A percentile compares a stretch with the other conserved stretches of the same genome.
Conservation (phyloP, 805 yeast species). For the Metschnikowia lachancei region DNA sequence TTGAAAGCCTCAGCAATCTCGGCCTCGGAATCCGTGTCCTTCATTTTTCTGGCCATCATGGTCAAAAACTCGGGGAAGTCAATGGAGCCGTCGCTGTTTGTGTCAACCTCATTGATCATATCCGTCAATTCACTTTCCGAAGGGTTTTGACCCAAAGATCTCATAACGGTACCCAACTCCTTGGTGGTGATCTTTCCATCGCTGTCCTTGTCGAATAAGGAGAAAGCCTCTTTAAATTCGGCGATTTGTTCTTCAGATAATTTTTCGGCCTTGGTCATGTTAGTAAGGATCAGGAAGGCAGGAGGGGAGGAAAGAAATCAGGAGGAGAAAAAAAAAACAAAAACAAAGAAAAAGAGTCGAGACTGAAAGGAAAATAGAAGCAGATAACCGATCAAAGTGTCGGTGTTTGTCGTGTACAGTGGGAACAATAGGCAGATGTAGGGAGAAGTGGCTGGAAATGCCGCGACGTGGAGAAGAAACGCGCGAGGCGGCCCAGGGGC, state of each 20-base stretch:
- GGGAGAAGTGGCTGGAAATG: not conserved
- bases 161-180: conserved; percentile 97
- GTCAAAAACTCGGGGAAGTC: conserved; percentile 50
- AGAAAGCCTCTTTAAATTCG: conserved; percentile 96
- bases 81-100: conserved; percentile 81
- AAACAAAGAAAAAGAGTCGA: not conserved
- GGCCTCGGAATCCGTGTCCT: conserved; percentile 95
- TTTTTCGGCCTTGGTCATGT: conserved; percentile 64
- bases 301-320: not conserved
- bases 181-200: conserved; percentile 95
- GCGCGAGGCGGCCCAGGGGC: not conserved
- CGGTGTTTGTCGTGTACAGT: not conserved
- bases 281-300: conserved; percentile 11
- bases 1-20: conserved; percentile 97
- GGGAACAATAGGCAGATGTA: not conserved
- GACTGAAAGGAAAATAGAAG: not conserved
- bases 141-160: conserved; percentile 97
- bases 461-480: not conserved
- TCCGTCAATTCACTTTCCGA: conserved; percentile 94
- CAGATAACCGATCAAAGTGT: too few species aligned
- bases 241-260: conserved; percentile 94
- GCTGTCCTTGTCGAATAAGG: conserved; percentile 93
- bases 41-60: conserved; percentile 61
- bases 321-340: not conserved
- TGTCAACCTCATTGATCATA: conserved; percentile 95